These are phyloP conservation scores for Phellinidium pouzarii DNA, from an alignment of 1,284 basidiomycete genomes.

Conservation along the genomic window DNA sequence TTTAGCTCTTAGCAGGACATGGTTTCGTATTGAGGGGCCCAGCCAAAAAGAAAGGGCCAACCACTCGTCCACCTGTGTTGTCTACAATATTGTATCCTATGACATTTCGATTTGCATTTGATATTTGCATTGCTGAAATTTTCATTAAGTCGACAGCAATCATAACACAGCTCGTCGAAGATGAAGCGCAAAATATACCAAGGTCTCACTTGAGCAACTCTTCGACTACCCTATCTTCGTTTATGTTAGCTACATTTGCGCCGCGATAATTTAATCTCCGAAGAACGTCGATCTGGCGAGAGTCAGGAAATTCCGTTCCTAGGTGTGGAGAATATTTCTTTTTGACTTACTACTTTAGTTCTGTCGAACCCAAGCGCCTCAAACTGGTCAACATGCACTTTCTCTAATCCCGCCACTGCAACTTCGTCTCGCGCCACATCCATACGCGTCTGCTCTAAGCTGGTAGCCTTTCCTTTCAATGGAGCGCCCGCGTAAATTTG, in stretches of 20 bases:
- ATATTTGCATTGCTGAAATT: no score
- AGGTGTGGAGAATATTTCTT: neutral
- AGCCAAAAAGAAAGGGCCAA: no score
- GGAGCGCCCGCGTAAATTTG: constrained; percentile 81
- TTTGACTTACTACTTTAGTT: constrained; percentile 60
- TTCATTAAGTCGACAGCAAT: neutral
- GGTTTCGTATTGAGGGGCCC: no score
- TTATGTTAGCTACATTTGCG: constrained; percentile 51
- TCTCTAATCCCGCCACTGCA: constrained; percentile 69
- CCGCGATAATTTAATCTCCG: constrained; percentile 90
- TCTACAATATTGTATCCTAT: no score
- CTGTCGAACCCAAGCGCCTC: constrained; percentile 68
- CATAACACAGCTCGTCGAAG: neutral
- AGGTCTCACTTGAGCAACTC: constrained; percentile 41
- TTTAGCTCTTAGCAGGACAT: no score
- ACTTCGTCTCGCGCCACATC: constrained; percentile 46
- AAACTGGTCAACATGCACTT: constrained; percentile 69
- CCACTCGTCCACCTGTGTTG: no score
- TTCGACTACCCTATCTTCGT: constrained; percentile 54
- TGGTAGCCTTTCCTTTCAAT: constrained; percentile 23
- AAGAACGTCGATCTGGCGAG: constrained; percentile 71
- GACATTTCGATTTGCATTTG: no score
- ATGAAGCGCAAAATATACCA: neutral
- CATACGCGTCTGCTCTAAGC: constrained; percentile 28
- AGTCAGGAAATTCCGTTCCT: constrained; percentile 1